Evolutionary conservation across 371 early-diverging fungal genomes (phyloP).

Genomic region (Mucor saturninus): DNA sequence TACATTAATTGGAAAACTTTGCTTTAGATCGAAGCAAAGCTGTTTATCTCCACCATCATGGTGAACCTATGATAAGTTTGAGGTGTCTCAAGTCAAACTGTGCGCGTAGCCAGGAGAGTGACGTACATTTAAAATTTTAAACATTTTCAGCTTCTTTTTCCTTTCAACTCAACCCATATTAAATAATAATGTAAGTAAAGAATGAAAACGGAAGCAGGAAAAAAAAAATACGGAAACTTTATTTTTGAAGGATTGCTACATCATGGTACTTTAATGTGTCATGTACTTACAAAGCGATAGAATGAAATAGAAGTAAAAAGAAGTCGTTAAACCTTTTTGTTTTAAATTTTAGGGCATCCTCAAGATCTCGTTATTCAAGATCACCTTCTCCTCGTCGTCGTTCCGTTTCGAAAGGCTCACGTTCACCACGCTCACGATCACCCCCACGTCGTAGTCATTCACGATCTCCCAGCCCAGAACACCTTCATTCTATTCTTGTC

Average conservation of each 20-base stretch:
- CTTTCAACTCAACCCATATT: neutral
- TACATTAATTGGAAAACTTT: too few relatives aligned
- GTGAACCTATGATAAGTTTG: too few relatives aligned
- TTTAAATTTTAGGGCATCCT: slow-evolving; percentile 16
- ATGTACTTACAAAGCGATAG: too few relatives aligned
- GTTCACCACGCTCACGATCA: slow-evolving; percentile 23
- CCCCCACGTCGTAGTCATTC: slow-evolving; percentile 21
- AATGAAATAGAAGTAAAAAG: neutral
- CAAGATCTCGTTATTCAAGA: slow-evolving; percentile 30
- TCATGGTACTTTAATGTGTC: too few relatives aligned
- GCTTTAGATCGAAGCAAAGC: too few relatives aligned
- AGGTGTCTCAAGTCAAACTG: neutral
- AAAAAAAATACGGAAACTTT: neutral
- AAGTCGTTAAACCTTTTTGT: neutral
- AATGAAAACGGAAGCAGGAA: neutral
- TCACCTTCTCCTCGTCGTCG: slow-evolving; percentile 26
- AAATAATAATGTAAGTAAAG: neutral
- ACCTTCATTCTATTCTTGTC: slow-evolving; percentile 31
- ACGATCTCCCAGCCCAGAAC: slow-evolving; percentile 26
- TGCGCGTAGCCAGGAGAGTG: neutral
- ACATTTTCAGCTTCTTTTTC: neutral
- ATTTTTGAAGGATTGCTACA: too few relatives aligned
- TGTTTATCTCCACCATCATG: too few relatives aligned
- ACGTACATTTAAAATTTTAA: slow-evolving; percentile 3
- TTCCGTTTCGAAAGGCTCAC: slow-evolving; percentile 23